Conservation (phyloP, 805 yeast genomes). For the Zygoascus ofunaensis region DNA sequence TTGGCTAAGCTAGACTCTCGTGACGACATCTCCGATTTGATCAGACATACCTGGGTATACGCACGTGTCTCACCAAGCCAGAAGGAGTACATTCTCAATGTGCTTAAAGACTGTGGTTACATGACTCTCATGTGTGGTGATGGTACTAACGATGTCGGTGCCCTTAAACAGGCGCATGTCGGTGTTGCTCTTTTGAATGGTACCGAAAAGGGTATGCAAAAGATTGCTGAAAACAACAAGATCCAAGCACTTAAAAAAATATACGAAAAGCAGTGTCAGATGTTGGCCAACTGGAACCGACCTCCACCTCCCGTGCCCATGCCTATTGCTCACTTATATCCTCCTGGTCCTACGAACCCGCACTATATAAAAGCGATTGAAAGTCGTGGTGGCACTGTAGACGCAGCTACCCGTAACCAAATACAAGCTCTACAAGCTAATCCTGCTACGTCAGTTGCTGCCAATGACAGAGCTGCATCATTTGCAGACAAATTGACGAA, state of each 20-base stretch:
- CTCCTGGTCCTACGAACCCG: conserved; percentile 92
- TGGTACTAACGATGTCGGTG: conserved; percentile 99
- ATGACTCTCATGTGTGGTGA: conserved; percentile 98
- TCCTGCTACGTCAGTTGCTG: conserved; percentile 28
- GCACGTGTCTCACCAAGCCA: conserved; percentile 97
- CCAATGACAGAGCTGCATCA: conserved; percentile 32
- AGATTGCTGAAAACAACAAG: conserved; percentile 72
- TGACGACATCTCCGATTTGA: conserved; percentile 57
- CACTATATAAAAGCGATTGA: conserved; percentile 79
- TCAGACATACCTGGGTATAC: conserved; percentile 90
- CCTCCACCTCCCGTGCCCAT: conserved; percentile 63
- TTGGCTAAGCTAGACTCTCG: conserved; percentile 57
- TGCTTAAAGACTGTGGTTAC: conserved; percentile 81
- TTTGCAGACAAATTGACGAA: conserved; percentile 60
- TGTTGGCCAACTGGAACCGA: conserved; percentile 68
- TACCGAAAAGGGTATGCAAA: conserved; percentile 87
- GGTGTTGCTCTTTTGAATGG: conserved; percentile 98
- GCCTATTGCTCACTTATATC: conserved; percentile 93
- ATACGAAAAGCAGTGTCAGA: conserved; percentile 74
- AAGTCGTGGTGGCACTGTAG: conserved; percentile 69
- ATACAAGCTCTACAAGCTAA: conserved; percentile 37
- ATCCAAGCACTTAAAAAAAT: conserved; percentile 53
- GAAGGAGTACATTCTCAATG: conserved; percentile 80
- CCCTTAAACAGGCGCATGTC: conserved; percentile 94
- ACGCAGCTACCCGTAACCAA: conserved; percentile 38